Percentiles rank a stretch among this genome's conserved stretches.
phyloP scores from a whole-genome alignment of 805 yeast species.

The Teunomyces kruisii region DNA sequence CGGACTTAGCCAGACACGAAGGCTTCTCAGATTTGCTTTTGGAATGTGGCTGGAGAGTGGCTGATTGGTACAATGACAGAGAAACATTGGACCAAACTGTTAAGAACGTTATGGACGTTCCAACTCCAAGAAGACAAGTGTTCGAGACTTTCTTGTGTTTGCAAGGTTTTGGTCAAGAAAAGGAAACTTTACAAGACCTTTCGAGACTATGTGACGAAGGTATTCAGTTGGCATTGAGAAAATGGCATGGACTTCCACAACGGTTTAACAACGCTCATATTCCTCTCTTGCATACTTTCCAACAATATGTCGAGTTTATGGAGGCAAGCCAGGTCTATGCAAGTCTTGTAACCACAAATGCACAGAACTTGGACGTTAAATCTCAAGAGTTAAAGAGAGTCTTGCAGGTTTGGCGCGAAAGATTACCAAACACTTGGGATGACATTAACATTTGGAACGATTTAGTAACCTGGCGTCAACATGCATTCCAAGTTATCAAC shows the following conservation, averaged over 20 bases:
- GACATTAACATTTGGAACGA: constrained; percentile 98
- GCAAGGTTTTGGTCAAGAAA: constrained; percentile 91
- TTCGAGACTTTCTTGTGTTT: constrained; percentile 91
- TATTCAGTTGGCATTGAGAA: constrained; percentile 83
- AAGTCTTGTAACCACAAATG: constrained; percentile 83
- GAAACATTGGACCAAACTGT: constrained; percentile 94
- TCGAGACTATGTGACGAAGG: constrained; percentile 93
- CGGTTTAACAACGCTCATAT: constrained; percentile 79
- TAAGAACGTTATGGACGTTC: constrained; percentile 96
- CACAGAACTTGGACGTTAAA: constrained; percentile 87
- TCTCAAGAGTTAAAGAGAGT: constrained; percentile 94
- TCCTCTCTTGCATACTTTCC: constrained; percentile 89
- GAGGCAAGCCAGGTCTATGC: constrained; percentile 95
- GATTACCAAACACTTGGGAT: constrained; percentile 96
- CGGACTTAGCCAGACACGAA: constrained; percentile 96
- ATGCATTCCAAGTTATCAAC: constrained; percentile 94
- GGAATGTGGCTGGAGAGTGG: constrained; percentile 99
- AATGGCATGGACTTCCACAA: constrained; percentile 90
- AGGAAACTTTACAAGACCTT: constrained; percentile 80
- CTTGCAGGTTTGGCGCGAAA: constrained; percentile 95
- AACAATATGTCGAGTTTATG: constrained; percentile 95
- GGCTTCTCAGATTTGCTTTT: constrained; percentile 91
- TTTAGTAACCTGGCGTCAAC: constrained; percentile 97
- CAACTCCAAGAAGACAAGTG: constrained; percentile 94
- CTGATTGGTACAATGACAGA: constrained; percentile 95